Base-by-base conservation (phyloP, 2,329 filamentous ascomycete genomes). In the Diaporthe sp. region DNA sequence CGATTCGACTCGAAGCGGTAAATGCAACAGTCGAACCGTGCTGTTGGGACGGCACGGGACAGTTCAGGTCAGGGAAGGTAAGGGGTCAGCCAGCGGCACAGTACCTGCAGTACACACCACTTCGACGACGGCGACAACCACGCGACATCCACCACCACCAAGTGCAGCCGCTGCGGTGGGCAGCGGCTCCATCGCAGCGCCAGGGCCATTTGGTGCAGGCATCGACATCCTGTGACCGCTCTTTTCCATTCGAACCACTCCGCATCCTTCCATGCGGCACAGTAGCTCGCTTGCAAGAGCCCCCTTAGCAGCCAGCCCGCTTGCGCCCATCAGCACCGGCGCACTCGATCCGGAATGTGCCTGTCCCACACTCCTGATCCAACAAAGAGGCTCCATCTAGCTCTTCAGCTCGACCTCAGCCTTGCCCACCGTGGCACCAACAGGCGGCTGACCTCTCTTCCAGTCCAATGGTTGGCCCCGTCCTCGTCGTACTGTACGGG, bases 211-310 rank as follows among this genome's bases (percentile, higher is more conserved):
- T 39, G 62, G 62, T n/a, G 62, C 62, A 68, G 46, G 46, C 62
- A 68, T 39, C 62, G 62, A 53, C 46, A 55, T 10, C 49, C 65
- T 69, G 74, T 75, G 74, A 75, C 74, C 74, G 74, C 74, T 73
- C 42, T 69, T 75, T 75, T 71, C 42, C 28, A 15, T 75, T 62
- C 37, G 51, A n/a, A 34, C 42, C 57, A 34, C 61, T 28, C 31
- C 31, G 37, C 25, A 75, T 73, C 61, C 70, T 67, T 69, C 70
- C 19, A n/a, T 31, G 73, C 37, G 67, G 59, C 69, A 53, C 49
- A 59, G 69, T 53, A 51, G 25, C 34, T 61, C 28, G 59, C 49
- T 42, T 62, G 39, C 4, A 13, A 19, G 25, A 8, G 3, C 34
- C 58, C 58, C 37, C 37, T 61, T 42, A 31, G 58, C 13, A 44